Conservation (phyloP, 2,329 filamentous ascomycete species). For the Talaromyces amestolkiae region DNA sequence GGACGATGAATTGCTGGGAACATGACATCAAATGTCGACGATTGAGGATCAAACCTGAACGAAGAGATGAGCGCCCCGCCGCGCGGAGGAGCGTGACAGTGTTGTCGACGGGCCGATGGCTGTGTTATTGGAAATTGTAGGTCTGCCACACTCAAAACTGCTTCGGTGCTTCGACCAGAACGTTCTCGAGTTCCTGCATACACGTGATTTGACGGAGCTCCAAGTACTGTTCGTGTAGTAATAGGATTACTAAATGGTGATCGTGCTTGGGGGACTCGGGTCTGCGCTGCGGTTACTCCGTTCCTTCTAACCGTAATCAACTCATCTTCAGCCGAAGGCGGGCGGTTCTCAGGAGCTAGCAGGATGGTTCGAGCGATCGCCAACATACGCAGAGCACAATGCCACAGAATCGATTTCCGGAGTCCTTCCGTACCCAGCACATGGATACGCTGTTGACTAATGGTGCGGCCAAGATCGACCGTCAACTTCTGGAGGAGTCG, state of each 20-base stretch:
- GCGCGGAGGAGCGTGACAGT: neutral
- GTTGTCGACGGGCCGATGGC: neutral
- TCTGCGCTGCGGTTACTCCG: neutral
- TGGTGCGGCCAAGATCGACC: slow-evolving; percentile 27
- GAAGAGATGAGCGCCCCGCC: slow-evolving; percentile 15
- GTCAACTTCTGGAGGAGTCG: slow-evolving; percentile 27
- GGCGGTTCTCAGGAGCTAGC: slow-evolving; percentile 29
- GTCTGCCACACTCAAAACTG: neutral
- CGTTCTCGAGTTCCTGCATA: neutral
- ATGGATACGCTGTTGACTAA: slow-evolving; percentile 32
- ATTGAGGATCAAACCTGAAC: slow-evolving; percentile 11
- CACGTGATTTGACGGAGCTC: neutral
- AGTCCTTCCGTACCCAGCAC: slow-evolving; percentile 28
- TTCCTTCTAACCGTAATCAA: neutral
- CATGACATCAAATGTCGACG: slow-evolving; percentile 9
- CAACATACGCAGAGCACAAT: slow-evolving; percentile 30
- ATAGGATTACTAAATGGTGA: neutral
- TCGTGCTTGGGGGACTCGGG: neutral
- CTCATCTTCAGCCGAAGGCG: slow-evolving; percentile 1
- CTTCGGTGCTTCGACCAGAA: neutral
- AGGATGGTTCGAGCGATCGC: slow-evolving; percentile 29
- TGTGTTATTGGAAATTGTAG: neutral
- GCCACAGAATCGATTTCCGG: slow-evolving; percentile 29
- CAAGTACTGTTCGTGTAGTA: neutral
- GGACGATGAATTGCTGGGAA: slow-evolving; percentile 11